Evolutionary conservation across 2,329 filamentous ascomycete species (phyloP), one percentile per base, ranked within the genome.

Genomic region (Zymoseptoria ardabiliae): DNA sequence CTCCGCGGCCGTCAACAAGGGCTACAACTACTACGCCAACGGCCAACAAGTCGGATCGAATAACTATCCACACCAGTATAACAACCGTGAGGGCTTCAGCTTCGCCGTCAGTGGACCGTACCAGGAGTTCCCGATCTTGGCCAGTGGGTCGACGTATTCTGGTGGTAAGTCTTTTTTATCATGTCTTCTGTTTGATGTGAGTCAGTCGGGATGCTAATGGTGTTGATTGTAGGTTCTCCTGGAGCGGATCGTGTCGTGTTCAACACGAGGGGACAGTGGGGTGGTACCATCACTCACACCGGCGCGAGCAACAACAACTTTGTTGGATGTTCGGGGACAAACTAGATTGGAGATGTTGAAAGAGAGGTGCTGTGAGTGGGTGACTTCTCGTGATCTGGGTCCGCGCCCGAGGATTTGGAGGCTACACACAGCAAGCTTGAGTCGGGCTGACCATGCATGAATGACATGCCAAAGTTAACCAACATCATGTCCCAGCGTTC

Each of bases 271-370:
- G 82, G 85, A 66, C 60, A 79, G 59, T 78, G 82, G 51, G 86
- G 85, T 13, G 86, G 85, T 45, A 76, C 81, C 25, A 87, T 90
- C 63, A 90, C 87, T 0, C 87, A 90, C 69, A 87, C 84, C 21
- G 87, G 87, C 25, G 86, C 87, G 19, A 83, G 79, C 55, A 85
- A 85, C 7, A 85, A 89, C 71, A 77, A 81, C 73, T 90, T 90
- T 73, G 84, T 89, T 58, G 81, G 77, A n/a, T 89, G 86, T 71
- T 70, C 70, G 50, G 75, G 76, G 28, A 75, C 72, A 52, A 68
- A 59, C 9, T 73, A 70, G 61, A 61, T 41, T 13, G 35, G 35
- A n/a, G 35, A 2, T 11, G 17, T 4, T 25, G 23, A 6, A 28
- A 9, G 25, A 8, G 25, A 28, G 25, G 25, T 28, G 25, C 25